Base-by-base conservation (phyloP, 805 yeast species). In the Saccharomycopsis schoenii region DNA sequence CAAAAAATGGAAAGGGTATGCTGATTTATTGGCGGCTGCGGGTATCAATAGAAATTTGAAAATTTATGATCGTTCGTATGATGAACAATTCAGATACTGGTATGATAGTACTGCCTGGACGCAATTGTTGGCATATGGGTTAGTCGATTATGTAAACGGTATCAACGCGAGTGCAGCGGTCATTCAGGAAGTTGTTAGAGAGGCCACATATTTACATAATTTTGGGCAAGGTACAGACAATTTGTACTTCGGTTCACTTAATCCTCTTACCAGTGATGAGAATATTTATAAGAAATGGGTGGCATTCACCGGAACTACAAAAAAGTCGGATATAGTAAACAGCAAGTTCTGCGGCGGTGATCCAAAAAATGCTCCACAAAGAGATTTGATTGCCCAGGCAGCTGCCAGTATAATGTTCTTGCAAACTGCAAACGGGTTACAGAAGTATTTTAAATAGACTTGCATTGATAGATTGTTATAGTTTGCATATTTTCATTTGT, bases 401-500 rank as follows among this genome's bases (percentile, higher is more conserved):
- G 75, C 88, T 15, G 90, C 89, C 10, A 89, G 89, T 3, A 77
- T 89, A 67, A 77, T 82, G 3, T 85, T 84, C 72, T 81, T 84
- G 24, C 40, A 56, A 15, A 51, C 57, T 2, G 41, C 52, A 2
- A 5, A 12, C 1, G 58, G 52, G 2, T 47, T 47, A 12, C 10
- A 47, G 21, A 24, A 47, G 29, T 24, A 47, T 24, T 47, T 47
- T 34, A 47, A 47, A 21, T 47, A 17, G 6, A 21, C 34, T 47
- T 21, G 25, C 47, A 41, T 41, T 21, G 5, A 47, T 47, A 47
- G 29, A 47, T 21, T 5, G 14, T 19, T 21, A 47, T 24, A 47
- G 10, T 47, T 47, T 19, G 34, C 34, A 21, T 11, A 21, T 24
- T 47, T 47, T 47, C 25, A 11, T 21, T 47, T 37, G 41, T 37